Base-by-base conservation (phyloP, 345 rosid species). In the Lumnitzera littorea region DNA sequence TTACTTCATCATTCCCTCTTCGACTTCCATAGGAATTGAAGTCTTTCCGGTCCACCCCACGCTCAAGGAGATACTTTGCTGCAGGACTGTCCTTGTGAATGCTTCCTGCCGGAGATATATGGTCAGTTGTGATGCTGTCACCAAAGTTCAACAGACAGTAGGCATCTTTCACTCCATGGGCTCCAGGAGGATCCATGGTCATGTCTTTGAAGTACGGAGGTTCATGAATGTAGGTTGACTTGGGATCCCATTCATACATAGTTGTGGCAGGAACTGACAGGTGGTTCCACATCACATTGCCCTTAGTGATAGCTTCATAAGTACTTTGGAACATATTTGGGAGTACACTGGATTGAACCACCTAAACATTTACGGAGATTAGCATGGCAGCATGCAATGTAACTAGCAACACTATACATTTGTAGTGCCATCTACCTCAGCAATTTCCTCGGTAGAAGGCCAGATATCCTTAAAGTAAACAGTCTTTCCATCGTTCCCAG, bases 11-110 rank as follows among this genome's bases (percentile, higher is more conserved):
- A 29, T 94, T 94, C 5, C 97, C 99, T 59, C 97, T 95, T 15
- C 97, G 97, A 81, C 99, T 94, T 68, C 99, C 99, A 53, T 94
- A 94, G 12, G 97, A 88, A 75, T 94, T 94, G 72, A 94, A 91
- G 78, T 94, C 99, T 76, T 67, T 85, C 65, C 67, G 84, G 1
- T 85, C 89, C 67, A 91, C 96, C 41, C 89, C 89, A 29, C 74
- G 83, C 57, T 84, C 94, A 41, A 88, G 72, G 62, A 88, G 96
- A 68, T 13, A 94, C 70, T 84, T 86, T 13, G 99, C 97, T 48
- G 99, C 88, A 0, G 99, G 96, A 75, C 95, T 90, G 70, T 90
- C 99, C 72, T 82, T 94, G 69, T 94, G 90, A 76, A 94, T 94
- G 80, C 84, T 90, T 64, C 99, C 97, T 27, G 99, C 99, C 4